Conservation (phyloP, 495 filamentous ascomycete genomes). For the Oleoguttula mirabilis region DNA sequence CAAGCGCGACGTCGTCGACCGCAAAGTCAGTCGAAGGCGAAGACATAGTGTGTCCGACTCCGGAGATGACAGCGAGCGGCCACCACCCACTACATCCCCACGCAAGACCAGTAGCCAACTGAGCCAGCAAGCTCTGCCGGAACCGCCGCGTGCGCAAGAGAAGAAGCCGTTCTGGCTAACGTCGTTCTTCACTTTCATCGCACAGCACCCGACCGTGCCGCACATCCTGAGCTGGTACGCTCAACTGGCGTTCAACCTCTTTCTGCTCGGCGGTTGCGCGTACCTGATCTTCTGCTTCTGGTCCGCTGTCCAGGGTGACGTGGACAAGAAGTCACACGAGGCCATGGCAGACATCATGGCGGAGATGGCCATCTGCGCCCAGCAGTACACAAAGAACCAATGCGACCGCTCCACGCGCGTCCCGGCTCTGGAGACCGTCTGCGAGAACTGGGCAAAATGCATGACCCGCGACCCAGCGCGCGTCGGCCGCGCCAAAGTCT, state of each 20-base stretch:
- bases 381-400: conserved; percentile 58
- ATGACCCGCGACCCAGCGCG: conserved; percentile 64
- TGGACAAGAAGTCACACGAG: conserved; percentile 55
- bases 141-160: no score
- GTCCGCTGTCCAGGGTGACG: conserved; percentile 59
- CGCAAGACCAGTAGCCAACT: conserved; percentile 23
- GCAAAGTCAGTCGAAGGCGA: conserved; percentile 23
- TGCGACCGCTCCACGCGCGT: conserved; percentile 50
- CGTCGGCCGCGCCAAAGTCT: conserved; percentile 54
- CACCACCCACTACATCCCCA: neutral
- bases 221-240: conserved; percentile 75
- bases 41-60: conserved; percentile 35
- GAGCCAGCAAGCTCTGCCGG: conserved; percentile 8
- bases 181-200: conserved; percentile 54
- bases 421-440: conserved; percentile 61
- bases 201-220: conserved; percentile 73
- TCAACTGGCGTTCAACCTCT: conserved; percentile 65
- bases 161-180: conserved; percentile 31
- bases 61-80: conserved; percentile 29
- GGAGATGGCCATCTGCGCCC: conserved; percentile 59
- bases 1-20: conserved; percentile 33
- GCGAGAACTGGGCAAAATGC: conserved; percentile 69
- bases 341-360: conserved; percentile 51
- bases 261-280: conserved; percentile 52
- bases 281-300: conserved; percentile 62